Percentiles rank a stretch among this genome's conserved stretches.
phyloP scores from a whole-genome alignment of 2,329 filamentous ascomycete species.

The Aspergillus tubingensis region DNA sequence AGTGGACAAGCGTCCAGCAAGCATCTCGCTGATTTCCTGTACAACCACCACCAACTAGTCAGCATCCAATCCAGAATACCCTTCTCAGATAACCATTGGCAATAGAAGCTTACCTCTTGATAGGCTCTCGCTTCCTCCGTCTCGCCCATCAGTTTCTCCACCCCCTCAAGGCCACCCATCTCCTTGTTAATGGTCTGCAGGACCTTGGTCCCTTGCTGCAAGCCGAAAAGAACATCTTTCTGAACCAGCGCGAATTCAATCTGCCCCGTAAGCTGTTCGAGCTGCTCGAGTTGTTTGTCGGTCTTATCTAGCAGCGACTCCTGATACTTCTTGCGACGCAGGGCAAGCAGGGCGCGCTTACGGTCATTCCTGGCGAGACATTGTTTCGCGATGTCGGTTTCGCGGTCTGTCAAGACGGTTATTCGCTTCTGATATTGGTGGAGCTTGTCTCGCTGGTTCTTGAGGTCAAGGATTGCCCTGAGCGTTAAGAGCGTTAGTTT shows the following conservation, averaged over 20 bases:
- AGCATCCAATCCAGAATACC: constrained; percentile 1
- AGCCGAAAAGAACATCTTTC: constrained; percentile 89
- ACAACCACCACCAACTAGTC: constrained; percentile 1
- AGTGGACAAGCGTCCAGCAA: constrained; percentile 83
- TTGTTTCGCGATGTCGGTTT: constrained; percentile 81
- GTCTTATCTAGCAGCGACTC: constrained; percentile 85
- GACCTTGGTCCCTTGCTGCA: constrained; percentile 88
- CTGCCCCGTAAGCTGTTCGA: constrained; percentile 82
- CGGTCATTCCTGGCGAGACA: constrained; percentile 81
- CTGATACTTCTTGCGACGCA: constrained; percentile 96
- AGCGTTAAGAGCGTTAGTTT: neutral
- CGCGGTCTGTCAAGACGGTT: constrained; percentile 77
- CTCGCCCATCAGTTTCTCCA: constrained; percentile 94
- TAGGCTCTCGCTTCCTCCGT: constrained; percentile 88
- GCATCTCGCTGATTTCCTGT: constrained; percentile 89
- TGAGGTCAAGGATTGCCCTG: constrained; percentile 96
- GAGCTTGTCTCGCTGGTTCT: constrained; percentile 94
- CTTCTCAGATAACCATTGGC: neutral
- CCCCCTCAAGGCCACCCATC: constrained; percentile 91
- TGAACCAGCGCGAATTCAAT: constrained; percentile 97
- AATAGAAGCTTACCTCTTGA: constrained; percentile 65
- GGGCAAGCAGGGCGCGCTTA: constrained; percentile 76
- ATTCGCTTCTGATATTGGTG: constrained; percentile 95
- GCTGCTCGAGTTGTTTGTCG: constrained; percentile 87
- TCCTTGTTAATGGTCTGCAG: constrained; percentile 89